phyloP scores from a whole-genome alignment of 2,329 filamentous ascomycete species.

The Ilyonectria sp. region DNA sequence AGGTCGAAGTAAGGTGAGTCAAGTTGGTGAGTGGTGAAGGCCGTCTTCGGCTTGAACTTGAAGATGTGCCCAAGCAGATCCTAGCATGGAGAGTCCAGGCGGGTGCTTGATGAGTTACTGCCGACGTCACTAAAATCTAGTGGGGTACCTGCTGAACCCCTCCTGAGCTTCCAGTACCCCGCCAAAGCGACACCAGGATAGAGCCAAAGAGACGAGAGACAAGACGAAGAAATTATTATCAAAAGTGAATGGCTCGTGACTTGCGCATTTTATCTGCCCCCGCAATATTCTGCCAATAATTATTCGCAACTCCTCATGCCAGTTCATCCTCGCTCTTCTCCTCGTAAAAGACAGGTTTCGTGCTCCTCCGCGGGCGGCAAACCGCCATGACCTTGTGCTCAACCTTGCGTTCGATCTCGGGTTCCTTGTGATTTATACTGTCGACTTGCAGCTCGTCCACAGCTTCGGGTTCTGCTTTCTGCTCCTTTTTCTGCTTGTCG shows the following conservation, averaged over 20 bases:
- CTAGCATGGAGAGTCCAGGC: neutral
- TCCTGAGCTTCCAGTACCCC: conserved; percentile 9
- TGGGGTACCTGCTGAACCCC: conserved; percentile 20
- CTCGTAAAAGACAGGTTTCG: neutral
- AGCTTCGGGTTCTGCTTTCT: neutral
- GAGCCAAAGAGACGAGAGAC: neutral
- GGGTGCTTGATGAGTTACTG: neutral
- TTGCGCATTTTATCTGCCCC: too few species aligned
- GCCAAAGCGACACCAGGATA: neutral
- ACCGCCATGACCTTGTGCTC: conserved; percentile 17
- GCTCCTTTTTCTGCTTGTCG: neutral
- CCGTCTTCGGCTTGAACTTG: conserved; percentile 17
- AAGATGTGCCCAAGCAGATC: conserved; percentile 12
- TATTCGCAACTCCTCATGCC: neutral
- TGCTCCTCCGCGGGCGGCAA: conserved; percentile 9
- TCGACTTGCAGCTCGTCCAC: conserved; percentile 18
- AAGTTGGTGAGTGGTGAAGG: neutral
- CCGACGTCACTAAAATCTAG: conserved; percentile 24
- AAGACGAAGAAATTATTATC: too few species aligned
- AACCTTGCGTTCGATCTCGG: neutral
- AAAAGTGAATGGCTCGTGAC: neutral
- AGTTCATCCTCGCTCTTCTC: conserved; percentile 27
- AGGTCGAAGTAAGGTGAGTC: neutral
- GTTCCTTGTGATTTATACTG: neutral
- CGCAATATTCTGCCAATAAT: neutral